Evolutionary conservation across 768 basidiomycete species (phyloP), one percentile per base, ranked within the genome.

Genomic region (Tricholoma terreum): DNA sequence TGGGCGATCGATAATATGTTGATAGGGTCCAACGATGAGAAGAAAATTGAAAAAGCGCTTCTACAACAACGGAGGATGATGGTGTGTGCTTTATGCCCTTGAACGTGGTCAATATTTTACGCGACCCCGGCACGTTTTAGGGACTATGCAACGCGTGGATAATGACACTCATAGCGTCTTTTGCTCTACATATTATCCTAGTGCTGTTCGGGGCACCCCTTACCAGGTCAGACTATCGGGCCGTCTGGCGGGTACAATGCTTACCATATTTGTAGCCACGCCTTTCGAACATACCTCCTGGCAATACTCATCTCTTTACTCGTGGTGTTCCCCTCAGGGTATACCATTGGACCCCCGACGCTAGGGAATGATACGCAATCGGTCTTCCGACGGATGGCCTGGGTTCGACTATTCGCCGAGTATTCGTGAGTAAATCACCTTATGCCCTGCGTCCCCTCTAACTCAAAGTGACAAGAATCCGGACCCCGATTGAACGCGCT

Each of bases 331-430:
- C 77, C 87, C 0, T 85, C 91, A 9, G 80, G 84, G 2, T 90
- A 89, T 66, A 77, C 84, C 2, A 75, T 93, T 15, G 90, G 90
- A 6, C 60, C 76, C 2, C 89, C 90, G 0, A 79, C 78, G 35
- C 61, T 83, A 14, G 70, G 71, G 19, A 69, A 67, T 17, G 73
- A 75, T 46, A 71, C 76, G 6, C 66, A 71, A 14, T 77, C 85
- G 1, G 65, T 85, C 34, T 69, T 83, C 53, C 80, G 78, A 45
- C 79, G 87, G 42, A 77, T 86, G 67, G 81, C 82, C 6, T 92
- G 92, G 88, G 78, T 84, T 21, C 81, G 90, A 50, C 75, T 98
- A 38, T 94, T 95, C 66, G 89, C 83, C 49, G 89, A 94, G 61
- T 73, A 90, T 59, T 80, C 82, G 94, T 96, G 67, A 69, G 92